These are phyloP conservation scores for Torulaspora indica DNA, from an alignment of 805 yeast species.

Conservation along the genomic window DNA sequence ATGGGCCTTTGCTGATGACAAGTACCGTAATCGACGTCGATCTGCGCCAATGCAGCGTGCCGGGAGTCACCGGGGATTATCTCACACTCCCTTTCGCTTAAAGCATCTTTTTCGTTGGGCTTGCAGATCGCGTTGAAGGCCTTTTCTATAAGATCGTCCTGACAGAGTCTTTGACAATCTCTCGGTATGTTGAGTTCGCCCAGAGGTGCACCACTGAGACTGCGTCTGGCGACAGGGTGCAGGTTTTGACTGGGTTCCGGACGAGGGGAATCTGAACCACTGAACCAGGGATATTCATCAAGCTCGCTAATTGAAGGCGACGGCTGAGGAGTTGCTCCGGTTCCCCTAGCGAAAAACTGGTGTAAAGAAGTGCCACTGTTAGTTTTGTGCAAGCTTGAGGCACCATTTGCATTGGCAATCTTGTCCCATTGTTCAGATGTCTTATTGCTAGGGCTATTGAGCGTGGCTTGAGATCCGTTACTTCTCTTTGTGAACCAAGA, in stretches of 20 bases:
- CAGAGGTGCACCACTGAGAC: slow-evolving; percentile 12
- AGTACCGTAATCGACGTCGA: slow-evolving; percentile 17
- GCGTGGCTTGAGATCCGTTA: slow-evolving; percentile 20
- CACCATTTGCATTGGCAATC: slow-evolving; percentile 25
- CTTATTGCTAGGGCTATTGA: slow-evolving; percentile 27
- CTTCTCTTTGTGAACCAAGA: slow-evolving; percentile 35
- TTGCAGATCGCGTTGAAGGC: slow-evolving; percentile 26
- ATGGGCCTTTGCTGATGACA: slow-evolving; percentile 13
- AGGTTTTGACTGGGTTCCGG: slow-evolving; percentile 14
- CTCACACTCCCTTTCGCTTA: slow-evolving; percentile 11
- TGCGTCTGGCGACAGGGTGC: slow-evolving; percentile 6
- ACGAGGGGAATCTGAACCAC: slow-evolving; percentile 29
- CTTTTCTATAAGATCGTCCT: slow-evolving; percentile 28
- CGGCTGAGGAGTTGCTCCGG: slow-evolving; percentile 32
- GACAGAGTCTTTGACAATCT: slow-evolving; percentile 27
- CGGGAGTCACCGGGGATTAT: slow-evolving; percentile 18
- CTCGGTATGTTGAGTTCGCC: slow-evolving; percentile 23
- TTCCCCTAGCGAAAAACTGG: slow-evolving; percentile 19
- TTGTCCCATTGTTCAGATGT: slow-evolving; percentile 26
- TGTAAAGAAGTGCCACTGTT: slow-evolving; percentile 28
- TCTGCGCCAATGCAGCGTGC: slow-evolving; percentile 30
- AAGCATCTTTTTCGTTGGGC: slow-evolving; percentile 6
- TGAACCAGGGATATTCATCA: slow-evolving; percentile 42
- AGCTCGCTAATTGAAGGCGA: slow-evolving; percentile 38
- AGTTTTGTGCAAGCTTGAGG: slow-evolving; percentile 24